Base-by-base conservation (phyloP, 768 basidiomycete genomes). In the Boletus coccyginus region DNA sequence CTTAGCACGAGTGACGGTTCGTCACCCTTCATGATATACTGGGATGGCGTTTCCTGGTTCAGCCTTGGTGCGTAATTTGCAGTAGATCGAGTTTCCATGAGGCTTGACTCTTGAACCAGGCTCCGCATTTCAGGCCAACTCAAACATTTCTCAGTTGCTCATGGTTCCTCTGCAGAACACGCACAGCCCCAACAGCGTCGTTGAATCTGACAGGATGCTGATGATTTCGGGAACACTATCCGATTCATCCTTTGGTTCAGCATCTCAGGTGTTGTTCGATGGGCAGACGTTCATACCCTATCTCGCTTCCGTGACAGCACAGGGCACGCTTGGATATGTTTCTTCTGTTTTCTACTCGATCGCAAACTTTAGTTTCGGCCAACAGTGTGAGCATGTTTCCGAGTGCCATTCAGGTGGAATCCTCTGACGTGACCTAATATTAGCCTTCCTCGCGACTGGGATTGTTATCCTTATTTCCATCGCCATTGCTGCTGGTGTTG, bases 391-490 rank as follows among this genome's bases (percentile, higher is more conserved):
- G 90, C 76, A 19, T 55, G 50, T 46, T 56, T 36, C 16, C 43
- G 27, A 27, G 19, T 40, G 21, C 38, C 17, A 19, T 54, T 50
- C 31, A 17, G 5, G n/a, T 14, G 14, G 14, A 43, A 48, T 52
- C n/a, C 27, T 14, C 44, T 57, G 24, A 64, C 39, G 13, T 50
- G 44, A 43, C 32, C 36, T 27, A 27, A 27, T 27, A 62, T 10
- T 62, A 92, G 93, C 87, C 64, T 90, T 93, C 78, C 81, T 99
- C 53, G 92, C 95, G 0, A 83, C 85, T 24, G 97, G 96, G 2
- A 81, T 98, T 38, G 94, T 99, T 52, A 98, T 98, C 62, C 81
- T 99, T 43, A 94, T 99, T 62, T 95, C 94, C 2, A 97, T 99
- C 60, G 97, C 97, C 27, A 97, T 98, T 61, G 87, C 92, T 11